These are phyloP conservation scores for Schoenoplectus tabernaemontani DNA, from an alignment of 202 grass and related monocot genomes.

Conservation along the genomic window DNA sequence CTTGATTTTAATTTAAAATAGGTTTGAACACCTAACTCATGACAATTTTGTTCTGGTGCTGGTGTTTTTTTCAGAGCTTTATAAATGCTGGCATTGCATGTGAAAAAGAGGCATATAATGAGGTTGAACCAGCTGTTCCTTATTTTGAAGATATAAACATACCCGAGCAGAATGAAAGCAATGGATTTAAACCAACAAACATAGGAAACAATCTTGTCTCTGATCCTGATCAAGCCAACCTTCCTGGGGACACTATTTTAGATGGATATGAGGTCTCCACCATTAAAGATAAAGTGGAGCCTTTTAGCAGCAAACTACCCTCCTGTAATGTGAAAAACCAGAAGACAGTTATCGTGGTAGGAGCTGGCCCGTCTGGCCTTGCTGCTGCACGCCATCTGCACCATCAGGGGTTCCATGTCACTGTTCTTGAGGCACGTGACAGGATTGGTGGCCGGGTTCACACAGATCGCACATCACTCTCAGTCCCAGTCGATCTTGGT, in stretches of 20 bases:
- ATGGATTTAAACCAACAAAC: slow-evolving; percentile 26
- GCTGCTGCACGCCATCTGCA: slow-evolving; percentile 85
- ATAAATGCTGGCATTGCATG: slow-evolving; percentile 97
- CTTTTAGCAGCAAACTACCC: slow-evolving; percentile 7
- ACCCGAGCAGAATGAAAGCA: slow-evolving; percentile 31
- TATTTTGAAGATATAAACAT: slow-evolving; percentile 36
- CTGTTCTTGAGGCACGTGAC: slow-evolving; percentile 90
- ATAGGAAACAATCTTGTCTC: slow-evolving; percentile 26
- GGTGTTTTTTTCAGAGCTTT: slow-evolving; percentile 46
- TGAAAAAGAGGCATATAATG: slow-evolving; percentile 21
- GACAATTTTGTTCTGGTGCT: neutral
- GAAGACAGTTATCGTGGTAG: slow-evolving; percentile 73
- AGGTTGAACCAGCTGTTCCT: neutral
- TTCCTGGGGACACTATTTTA: slow-evolving; percentile 17
- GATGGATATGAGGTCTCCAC: neutral
- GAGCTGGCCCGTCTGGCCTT: slow-evolving; percentile 91
- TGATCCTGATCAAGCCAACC: slow-evolving; percentile 26
- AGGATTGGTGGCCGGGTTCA: slow-evolving; percentile 88
- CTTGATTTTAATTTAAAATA: slow-evolving; percentile 17
- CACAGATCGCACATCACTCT: slow-evolving; percentile 79
- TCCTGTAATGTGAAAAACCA: slow-evolving; percentile 16
- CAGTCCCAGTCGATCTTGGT: slow-evolving; percentile 98
- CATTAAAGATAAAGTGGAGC: neutral
- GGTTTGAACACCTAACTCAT: slow-evolving; percentile 16
- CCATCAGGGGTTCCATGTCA: slow-evolving; percentile 71